These are phyloP conservation scores for Fraxinus quadrangulata DNA, from an alignment of 257 asterid genomes.

Conservation along the genomic window DNA sequence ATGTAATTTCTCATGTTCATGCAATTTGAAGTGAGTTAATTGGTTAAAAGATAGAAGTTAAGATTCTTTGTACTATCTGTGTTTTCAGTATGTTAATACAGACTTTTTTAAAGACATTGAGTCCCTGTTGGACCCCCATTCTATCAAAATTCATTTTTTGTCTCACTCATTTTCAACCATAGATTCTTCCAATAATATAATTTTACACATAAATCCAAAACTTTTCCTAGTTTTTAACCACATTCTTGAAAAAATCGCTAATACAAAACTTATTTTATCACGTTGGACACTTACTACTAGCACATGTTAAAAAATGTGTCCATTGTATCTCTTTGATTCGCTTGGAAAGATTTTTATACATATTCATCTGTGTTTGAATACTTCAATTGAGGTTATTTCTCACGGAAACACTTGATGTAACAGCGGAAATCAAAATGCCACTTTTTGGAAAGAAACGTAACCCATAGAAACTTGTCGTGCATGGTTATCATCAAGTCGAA, in stretches of 20 bases:
- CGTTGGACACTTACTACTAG: neutral
- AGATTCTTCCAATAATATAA: too few species aligned
- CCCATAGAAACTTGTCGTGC: neutral
- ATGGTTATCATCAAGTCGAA: neutral
- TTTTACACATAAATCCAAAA: too few species aligned
- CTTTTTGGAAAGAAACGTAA: neutral
- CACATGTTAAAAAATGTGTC: neutral
- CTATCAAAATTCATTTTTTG: too few species aligned
- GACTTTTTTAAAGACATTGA: too few species aligned
- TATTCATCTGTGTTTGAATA: neutral
- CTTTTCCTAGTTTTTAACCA: too few species aligned
- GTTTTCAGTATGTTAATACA: too few species aligned
- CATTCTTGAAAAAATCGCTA: too few species aligned
- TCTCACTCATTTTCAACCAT: too few species aligned
- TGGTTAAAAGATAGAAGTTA: neutral
- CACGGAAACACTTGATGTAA: neutral
- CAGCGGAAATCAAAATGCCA: neutral
- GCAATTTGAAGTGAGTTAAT: slow-evolving; percentile 3
- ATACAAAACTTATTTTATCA: too few species aligned
- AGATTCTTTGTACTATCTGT: neutral
- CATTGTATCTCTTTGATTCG: neutral
- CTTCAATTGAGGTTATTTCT: neutral
- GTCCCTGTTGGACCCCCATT: too few species aligned
- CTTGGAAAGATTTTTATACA: neutral
- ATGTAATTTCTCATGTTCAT: neutral